Base-by-base conservation (phyloP, 2,329 filamentous ascomycete genomes). In the Neonectria ditissima region DNA sequence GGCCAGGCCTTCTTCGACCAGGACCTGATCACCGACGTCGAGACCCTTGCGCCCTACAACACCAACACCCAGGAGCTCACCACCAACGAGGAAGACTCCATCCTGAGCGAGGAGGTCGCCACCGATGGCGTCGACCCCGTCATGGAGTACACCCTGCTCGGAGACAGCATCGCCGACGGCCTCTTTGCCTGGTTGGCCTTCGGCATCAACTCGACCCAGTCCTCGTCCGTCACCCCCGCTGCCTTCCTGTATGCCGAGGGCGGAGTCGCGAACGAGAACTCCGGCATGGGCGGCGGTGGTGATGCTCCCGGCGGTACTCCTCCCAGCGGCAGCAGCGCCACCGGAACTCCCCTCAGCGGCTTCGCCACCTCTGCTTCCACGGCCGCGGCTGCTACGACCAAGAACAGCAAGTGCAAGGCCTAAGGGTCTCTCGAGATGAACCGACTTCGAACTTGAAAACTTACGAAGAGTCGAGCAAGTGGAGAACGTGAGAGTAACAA, bases 1-100 rank as follows among this genome's bases (percentile, higher is more conserved):
- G 88, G 88, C n/a, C 88, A 91, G 75, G 76, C 88, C 58, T 91
- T 88, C 79, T 87, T 89, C 72, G 86, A 89, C 75, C 84, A 89
- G 70, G 80, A 81, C 57, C 82, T 91, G 34, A 82, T 88, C 63
- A 65, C 75, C 5, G 72, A 79, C 22, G 86, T 89, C 50, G 85
- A 88, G 62, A 71, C 76, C 18, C 77, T 78, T 0, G 70, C 76
- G 2, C 86, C 87, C 1, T 86, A 87, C 74, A 74, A 69, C 43
- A 74, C 73, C 58, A 87, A 86, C 74, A 80, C 76, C 0, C 80
- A 83, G 68, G 67, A 74, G 0, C 59, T 84, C 32, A 88, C 83
- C 3, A 77, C 73, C 39, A 90, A 90, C 72, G 77, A 76, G 2
- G 79, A 86, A 0, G 88, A 91, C 68, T 37, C 59, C 14, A 72